Conservation (phyloP, 1,139 yeast genomes). For the Pichia inconspicua region DNA sequence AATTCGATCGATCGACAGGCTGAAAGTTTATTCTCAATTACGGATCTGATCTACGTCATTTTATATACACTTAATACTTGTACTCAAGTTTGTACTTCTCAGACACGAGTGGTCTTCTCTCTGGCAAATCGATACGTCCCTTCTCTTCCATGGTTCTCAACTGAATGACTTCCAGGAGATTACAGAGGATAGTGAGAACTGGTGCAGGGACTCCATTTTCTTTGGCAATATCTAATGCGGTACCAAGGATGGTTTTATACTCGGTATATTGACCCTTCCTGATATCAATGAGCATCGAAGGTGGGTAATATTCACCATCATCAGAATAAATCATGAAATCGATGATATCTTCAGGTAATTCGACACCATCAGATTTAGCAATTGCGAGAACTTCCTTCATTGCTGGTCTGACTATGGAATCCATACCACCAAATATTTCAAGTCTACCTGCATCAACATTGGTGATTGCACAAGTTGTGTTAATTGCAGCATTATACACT, state of each 20-base stretch:
- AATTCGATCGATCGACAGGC: not conserved
- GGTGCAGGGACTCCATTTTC: slow-evolving; percentile 53
- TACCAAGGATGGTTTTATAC: slow-evolving; percentile 63
- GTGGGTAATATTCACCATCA: slow-evolving; percentile 19
- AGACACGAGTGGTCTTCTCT: slow-evolving; percentile 29
- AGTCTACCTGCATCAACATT: slow-evolving; percentile 55
- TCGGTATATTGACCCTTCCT: slow-evolving; percentile 67
- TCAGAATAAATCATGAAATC: slow-evolving; percentile 19
- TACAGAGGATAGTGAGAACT: slow-evolving; percentile 46
- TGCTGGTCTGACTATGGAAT: slow-evolving; percentile 47
- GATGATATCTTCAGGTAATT: slow-evolving; percentile 17
- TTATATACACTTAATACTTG: slow-evolving; percentile 6
- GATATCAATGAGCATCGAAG: slow-evolving; percentile 44
- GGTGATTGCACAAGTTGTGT: slow-evolving; percentile 53
- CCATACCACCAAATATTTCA: slow-evolving; percentile 47
- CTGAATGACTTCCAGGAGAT: slow-evolving; percentile 52
- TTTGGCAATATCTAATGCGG: slow-evolving; percentile 55
- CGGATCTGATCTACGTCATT: not conserved
- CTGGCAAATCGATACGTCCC: slow-evolving; percentile 40
- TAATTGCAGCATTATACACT: slow-evolving; percentile 60
- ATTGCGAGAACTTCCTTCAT: slow-evolving; percentile 57
- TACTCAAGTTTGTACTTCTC: slow-evolving; percentile 19
- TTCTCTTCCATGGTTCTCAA: slow-evolving; percentile 48
- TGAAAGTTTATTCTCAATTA: no score
- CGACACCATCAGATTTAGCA: slow-evolving; percentile 58